Conservation (phyloP, 2,329 filamentous ascomycete genomes). For the Fusarium equiseti region DNA sequence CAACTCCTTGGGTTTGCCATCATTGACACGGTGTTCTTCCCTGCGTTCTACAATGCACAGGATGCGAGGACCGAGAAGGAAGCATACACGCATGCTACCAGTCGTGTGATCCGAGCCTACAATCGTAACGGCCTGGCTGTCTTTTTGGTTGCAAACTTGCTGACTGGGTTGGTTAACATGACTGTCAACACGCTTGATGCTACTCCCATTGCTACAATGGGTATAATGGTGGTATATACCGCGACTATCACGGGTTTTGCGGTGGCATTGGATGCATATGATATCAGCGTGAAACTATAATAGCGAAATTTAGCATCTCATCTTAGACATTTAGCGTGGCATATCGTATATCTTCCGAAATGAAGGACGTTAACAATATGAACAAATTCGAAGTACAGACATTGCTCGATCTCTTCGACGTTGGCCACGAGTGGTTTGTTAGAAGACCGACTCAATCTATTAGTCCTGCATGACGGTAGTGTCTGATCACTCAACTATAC, state of each 20-base stretch:
- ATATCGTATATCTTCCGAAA: not conserved
- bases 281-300: slow-evolving; percentile 79
- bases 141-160: slow-evolving; percentile 88
- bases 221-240: slow-evolving; percentile 79
- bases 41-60: slow-evolving; percentile 71
- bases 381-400: not conserved
- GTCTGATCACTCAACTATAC: not conserved
- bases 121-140: slow-evolving; percentile 89
- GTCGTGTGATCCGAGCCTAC: slow-evolving; percentile 82
- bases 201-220: slow-evolving; percentile 74
- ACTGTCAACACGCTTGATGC: slow-evolving; percentile 84
- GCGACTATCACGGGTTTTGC: slow-evolving; percentile 75
- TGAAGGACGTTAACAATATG: not conserved
- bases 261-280: slow-evolving; percentile 71
- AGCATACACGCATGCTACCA: slow-evolving; percentile 77
- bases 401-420: not conserved
- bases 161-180: slow-evolving; percentile 92
- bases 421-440: not conserved
- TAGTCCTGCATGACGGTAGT: not conserved
- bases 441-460: not conserved
- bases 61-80: slow-evolving; percentile 70
- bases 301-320: slow-evolving; percentile 5
- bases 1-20: slow-evolving; percentile 83
- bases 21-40: slow-evolving; percentile 84
- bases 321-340: not conserved